A percentile compares a stretch with the other conserved stretches of the same genome.
Evolutionary conservation across 2,329 filamentous ascomycete species (phyloP).

Genomic region (Ceratocystis albifundus): DNA sequence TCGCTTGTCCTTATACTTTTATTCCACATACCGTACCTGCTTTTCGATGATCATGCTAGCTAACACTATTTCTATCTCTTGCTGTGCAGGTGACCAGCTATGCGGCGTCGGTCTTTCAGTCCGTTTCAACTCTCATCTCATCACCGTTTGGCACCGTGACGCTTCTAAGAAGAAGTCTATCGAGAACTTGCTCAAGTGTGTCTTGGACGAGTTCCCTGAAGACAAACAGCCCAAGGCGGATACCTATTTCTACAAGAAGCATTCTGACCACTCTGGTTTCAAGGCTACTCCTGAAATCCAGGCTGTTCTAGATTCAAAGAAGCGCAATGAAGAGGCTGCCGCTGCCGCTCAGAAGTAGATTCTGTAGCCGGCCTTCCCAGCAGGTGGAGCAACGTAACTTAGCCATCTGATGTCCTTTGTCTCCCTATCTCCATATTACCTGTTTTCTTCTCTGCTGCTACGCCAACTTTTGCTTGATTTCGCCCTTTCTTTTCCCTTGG

Average conservation of each 20-base stretch:
- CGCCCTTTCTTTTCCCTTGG: neutral
- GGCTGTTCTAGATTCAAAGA: conserved; percentile 46
- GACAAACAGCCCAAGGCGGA: conserved; percentile 61
- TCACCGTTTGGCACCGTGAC: conserved; percentile 90
- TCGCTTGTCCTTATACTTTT: conserved; percentile 22
- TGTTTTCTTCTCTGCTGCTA: neutral
- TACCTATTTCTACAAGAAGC: conserved; percentile 77
- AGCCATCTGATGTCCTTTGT: neutral
- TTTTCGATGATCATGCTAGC: neutral
- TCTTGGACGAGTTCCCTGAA: conserved; percentile 60
- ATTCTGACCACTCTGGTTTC: conserved; percentile 78
- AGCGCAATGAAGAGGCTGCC: conserved; percentile 30
- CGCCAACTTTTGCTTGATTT: neutral
- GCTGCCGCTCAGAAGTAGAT: conserved; percentile 24
- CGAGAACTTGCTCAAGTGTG: conserved; percentile 58
- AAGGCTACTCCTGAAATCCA: conserved; percentile 50
- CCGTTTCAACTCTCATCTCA: conserved; percentile 77
- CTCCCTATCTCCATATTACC: neutral
- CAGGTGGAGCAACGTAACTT: neutral
- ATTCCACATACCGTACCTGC: neutral
- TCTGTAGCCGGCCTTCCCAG: neutral
- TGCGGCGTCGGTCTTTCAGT: conserved; percentile 81
- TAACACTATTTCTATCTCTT: neutral
- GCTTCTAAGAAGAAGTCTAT: conserved; percentile 68
- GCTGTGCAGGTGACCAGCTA: conserved; percentile 60